Base-by-base conservation (phyloP, 495 filamentous ascomycete genomes). In the Parathielavia hyrcaniae region DNA sequence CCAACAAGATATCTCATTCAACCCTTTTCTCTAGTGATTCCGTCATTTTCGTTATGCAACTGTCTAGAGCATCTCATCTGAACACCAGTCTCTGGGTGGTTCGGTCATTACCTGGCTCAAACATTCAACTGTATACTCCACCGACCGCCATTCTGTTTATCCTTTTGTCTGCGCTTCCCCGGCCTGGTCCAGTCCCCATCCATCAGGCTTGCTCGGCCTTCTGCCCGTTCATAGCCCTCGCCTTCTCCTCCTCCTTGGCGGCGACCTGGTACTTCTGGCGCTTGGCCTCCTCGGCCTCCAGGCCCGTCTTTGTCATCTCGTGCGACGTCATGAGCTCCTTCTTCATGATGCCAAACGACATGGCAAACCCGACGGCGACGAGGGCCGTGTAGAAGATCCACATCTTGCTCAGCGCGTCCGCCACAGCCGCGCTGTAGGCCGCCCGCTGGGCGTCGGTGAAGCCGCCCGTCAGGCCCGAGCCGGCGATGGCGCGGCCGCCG, bases 251-350 rank as follows among this genome's bases (percentile, higher is more conserved):
- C 7, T 38, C 35, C 13, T 38, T 38, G 6, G 35, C 35, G 35
- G n/a, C n/a, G n/a, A 38, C 35, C 13, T 38, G 35, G 35, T 5
- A 45, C 19, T 45, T 45, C 19, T 45, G 43, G 43, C 43, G 43
- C 43, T 45, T 45, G 9, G 43, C 43, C 43, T 45, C 43, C 43
- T 45, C 43, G 17, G 43, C 43, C 2, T 45, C 43, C 5, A 45
- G 43, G 10, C 43, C 43, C 3, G 43, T 45, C 43, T 45, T 45
- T 5, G 43, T 45, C 1, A 45, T 19, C 43, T 45, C 43, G 19
- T 45, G 43, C 43, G 43, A 45, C 9, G 43, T 45, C 43, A 45
- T 45, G 19, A 45, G 43, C 43, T 22, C 43, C 43, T 45, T 45
- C 17, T 22, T 45, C 14, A 16, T 16, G 19, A 45, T 45, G 12